A percentile compares a stretch with the other conserved stretches of the same genome.
Evolutionary conservation across 441 rosid species (phyloP).

Genomic region (Geranium incanum): DNA sequence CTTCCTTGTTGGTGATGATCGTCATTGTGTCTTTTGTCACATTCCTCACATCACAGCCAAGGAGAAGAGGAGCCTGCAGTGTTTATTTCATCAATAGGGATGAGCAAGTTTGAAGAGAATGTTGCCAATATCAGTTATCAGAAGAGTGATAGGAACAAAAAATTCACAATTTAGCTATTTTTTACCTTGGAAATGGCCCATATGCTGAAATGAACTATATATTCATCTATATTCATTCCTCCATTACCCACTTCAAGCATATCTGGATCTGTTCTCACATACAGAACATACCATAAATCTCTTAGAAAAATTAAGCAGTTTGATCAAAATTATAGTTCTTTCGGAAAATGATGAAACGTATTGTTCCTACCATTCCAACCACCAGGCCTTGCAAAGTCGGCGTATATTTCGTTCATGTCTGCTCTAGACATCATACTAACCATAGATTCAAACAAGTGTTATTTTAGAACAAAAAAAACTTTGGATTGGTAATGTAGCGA

Average conservation of each 20-base stretch:
- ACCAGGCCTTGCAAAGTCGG: conserved; percentile 62
- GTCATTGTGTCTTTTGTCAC: conserved; percentile 49
- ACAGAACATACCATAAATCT: neutral
- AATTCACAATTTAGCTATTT: neutral
- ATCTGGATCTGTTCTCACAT: conserved; percentile 47
- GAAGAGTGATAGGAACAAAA: neutral
- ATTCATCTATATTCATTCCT: conserved; percentile 57
- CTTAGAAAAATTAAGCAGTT: conserved; percentile 18
- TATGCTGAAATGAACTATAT: conserved; percentile 59
- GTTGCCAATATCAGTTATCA: neutral
- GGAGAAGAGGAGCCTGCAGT: conserved; percentile 59
- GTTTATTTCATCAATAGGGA: neutral
- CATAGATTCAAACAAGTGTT: conserved; percentile 5
- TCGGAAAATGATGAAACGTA: neutral
- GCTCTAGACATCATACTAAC: conserved; percentile 55
- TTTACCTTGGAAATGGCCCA: conserved; percentile 69
- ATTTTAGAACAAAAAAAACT: neutral
- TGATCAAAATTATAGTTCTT: neutral
- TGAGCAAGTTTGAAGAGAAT: neutral
- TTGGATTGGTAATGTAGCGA: neutral
- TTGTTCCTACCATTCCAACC: conserved; percentile 54
- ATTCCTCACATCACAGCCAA: conserved; percentile 63
- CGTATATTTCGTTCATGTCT: conserved; percentile 61
- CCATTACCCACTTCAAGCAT: conserved; percentile 84
- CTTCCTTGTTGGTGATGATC: conserved; percentile 51